Evolutionary conservation across 129 eudicot genomes (phyloP), one percentile per base, ranked within the genome.

Genomic region (Lactuca saligna): DNA sequence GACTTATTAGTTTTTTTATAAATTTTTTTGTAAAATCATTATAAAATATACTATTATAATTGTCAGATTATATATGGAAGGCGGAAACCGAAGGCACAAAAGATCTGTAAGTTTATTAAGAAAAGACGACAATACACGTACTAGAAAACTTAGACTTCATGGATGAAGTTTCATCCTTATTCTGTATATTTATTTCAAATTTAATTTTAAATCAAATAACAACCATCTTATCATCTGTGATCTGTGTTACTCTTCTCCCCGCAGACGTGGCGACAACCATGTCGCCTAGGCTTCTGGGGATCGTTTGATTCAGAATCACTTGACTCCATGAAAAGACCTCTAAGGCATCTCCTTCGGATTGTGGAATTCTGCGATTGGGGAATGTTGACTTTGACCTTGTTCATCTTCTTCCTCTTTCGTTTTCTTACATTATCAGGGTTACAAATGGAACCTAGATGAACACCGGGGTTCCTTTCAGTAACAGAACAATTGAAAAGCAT

Each of bases 181-280:
- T 39, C 4, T 16, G 33, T 65, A 75, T 48, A 59, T 12, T 25
- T 14, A 5, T 51, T 10, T 15, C 58, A 54, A 53, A 51, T 51
- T 20, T 14, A 35, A 14, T 29, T 29, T 2, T 13, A 66, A 49
- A 20, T 85, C 73, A 85, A 65, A 57, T 63, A 81, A 76, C 77
- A 71, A 71, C 74, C 58, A 17, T 69, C 15, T 68, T 46, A n/a
- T 71, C 72, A 57, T 84, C 84, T 62, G 75, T 76, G 51, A 57
- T 84, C 84, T 62, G 75, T 76, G 51, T 53, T 82, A 66, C 70
- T 74, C 48, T 70, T 75, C 25, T 77, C 83, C 20, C 65, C 74
- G 54, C 73, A 62, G 59, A 69, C 80, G 72, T 63, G 77, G 8
- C 76, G 92, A 31, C 95, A 93, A 44, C 98, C 98, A 89, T 93